Evolutionary conservation across 1,139 yeast genomes (phyloP), one percentile per base, ranked within the genome.

Genomic region (Taiozyma sp.): DNA sequence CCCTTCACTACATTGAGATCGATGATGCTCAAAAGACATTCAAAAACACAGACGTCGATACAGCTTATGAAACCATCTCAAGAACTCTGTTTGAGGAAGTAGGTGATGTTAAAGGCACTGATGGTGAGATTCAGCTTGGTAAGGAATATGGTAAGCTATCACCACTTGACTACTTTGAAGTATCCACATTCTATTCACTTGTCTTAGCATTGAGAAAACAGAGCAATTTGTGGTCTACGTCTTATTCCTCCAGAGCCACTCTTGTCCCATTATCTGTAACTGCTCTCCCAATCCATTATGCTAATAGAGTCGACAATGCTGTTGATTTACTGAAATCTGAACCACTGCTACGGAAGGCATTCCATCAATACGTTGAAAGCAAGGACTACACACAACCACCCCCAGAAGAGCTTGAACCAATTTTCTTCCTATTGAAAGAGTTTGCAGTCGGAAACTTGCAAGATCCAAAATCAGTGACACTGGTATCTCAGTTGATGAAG

Each of bases 371-470:
- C 24, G 5, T 56, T n/a, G 47, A 46, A n/a, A 27, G 56, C 2
- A 60, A 52, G 27, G 56, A 48, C 10, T 34, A n/a, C 9, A 9
- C 30, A 1, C 19, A 22, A 1, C 19, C 32, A 16, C 74, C 4
- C 4, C 27, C 76, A 2, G 50, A 49, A n/a, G 55, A 61, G 50
- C 75, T 70, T 53, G 58, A 65, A 0, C 70, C 69, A 2, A 65
- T 76, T 3, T 63, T 81, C 14, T 69, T 64, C 27, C 59, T 82
- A 49, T 62, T 83, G 52, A 78, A 74, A 54, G 76, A 77, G 43
- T 83, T 77, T 57, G 71, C 78, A 13, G 72, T 76, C 16, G 83
- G 80, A 0, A 79, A 80, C 47, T 60, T 78, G 41, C 58, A 66
- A 9, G 73, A 78, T 57, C 74, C 76, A 44, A 70, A 69, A 5